Conservation (phyloP, 139 green algal species). For the Chlamydomonas incerta region DNA sequence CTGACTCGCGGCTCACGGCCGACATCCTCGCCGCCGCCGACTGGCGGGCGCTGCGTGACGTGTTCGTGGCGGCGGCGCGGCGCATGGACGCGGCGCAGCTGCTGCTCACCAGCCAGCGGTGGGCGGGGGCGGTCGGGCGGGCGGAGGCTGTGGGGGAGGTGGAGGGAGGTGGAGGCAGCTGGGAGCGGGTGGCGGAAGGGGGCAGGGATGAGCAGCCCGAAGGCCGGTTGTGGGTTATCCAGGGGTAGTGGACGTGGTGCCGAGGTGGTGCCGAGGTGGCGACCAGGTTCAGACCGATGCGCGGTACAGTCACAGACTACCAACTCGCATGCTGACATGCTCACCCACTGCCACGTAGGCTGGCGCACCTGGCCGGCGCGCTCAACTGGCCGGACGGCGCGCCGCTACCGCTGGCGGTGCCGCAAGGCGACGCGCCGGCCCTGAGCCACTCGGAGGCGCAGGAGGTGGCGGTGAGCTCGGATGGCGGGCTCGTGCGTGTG, state of each 20-base stretch:
- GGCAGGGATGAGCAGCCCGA: too few species aligned
- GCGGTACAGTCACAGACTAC: too few species aligned
- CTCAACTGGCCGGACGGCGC: constrained; percentile 9
- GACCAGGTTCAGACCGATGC: too few species aligned
- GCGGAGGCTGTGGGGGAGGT: too few species aligned
- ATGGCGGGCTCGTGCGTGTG: too few species aligned
- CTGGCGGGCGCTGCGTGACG: constrained; percentile 1
- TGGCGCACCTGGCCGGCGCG: constrained; percentile 14
- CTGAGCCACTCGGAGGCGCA: neutral
- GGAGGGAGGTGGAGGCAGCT: too few species aligned
- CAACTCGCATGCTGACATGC: too few species aligned
- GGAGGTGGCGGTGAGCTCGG: constrained; percentile 33
- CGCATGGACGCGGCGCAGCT: constrained; percentile 10
- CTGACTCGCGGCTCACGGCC: neutral
- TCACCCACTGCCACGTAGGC: too few species aligned
- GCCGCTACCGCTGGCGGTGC: neutral
- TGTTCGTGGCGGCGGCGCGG: neutral
- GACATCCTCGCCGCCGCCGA: neutral
- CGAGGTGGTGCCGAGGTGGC: too few species aligned
- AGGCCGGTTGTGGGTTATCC: too few species aligned
- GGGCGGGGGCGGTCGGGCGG: neutral
- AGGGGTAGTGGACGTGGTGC: too few species aligned
- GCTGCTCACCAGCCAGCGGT: neutral
- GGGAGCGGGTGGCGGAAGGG: too few species aligned
- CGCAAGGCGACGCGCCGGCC: neutral